phyloP scores from a whole-genome alignment of 75 land plant species.

The Pinus taeda region DNA sequence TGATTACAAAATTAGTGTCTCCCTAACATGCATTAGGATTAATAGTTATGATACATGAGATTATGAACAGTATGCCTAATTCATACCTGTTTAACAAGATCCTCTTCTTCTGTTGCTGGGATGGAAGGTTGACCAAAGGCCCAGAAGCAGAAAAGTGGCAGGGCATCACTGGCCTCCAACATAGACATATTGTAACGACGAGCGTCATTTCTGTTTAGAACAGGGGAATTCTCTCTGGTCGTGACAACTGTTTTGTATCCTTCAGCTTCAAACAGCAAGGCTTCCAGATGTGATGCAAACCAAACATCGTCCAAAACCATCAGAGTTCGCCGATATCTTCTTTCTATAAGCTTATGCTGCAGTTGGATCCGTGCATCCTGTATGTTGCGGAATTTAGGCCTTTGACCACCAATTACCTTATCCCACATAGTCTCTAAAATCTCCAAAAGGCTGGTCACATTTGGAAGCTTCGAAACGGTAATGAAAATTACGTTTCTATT shows the following conservation, averaged over 20 bases:
- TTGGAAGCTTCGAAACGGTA: background rate
- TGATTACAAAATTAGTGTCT: too few relatives aligned
- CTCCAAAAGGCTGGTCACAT: background rate
- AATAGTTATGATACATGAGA: too few relatives aligned
- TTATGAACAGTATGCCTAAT: background rate
- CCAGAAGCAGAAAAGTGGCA: background rate
- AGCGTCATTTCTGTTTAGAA: background rate
- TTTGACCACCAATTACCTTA: background rate
- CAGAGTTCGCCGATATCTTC: background rate
- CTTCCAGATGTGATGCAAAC: background rate
- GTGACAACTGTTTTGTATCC: background rate
- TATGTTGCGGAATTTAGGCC: background rate
- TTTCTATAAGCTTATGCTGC: background rate
- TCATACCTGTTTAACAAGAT: background rate
- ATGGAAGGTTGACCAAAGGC: background rate
- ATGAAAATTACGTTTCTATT: background rate
- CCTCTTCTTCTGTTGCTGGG: background rate
- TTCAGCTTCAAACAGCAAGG: background rate
- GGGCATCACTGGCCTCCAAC: background rate
- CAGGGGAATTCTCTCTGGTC: background rate
- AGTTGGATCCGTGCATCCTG: background rate
- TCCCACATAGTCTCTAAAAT: background rate
- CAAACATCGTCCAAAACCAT: background rate
- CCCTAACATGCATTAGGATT: too few relatives aligned
- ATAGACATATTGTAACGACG: background rate